Base-by-base conservation (phyloP, 148 eudicot species). In the Amaranthus hypochondriacus region DNA sequence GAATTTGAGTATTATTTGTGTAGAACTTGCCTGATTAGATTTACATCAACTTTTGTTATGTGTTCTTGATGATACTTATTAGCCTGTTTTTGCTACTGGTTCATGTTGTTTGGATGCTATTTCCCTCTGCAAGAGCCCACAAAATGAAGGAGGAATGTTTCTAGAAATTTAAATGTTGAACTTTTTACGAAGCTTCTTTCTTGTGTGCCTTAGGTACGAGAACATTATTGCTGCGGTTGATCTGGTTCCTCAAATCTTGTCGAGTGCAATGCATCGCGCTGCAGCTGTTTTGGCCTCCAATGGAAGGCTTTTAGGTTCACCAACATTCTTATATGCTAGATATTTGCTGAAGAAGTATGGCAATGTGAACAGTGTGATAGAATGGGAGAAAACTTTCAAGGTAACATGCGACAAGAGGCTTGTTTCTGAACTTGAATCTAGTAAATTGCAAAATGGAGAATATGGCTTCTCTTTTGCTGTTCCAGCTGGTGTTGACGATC, bases 401-500 rank as follows among this genome's bases (percentile, higher is more conserved):
- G 81, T 88, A 60, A 92, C 89, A 46, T 83, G 87, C 82, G 99
- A 96, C 81, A 86, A 84, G 72, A 81, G 96, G 74, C 87, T 90
- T 54, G 68, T 84, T 67, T 85, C 97, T 62, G 99, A 96, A 84
- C 85, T 96, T 73, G 96, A 96, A 68, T 86, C 97, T 69, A 94
- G 87, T 62, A 90, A 86, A 82, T 78, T 84, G 76, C 82, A 77
- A 68, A 90, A 92, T 77, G 97, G 97, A 51, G 98, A 95, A 70
- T 85, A 79, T 80, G 88, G 92, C 15, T 85, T 83, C 68, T 85
- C 97, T 63, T 82, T 86, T 54, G 94, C 96, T 62, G 94, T 88
- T 80, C 96, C 97, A 50, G 86, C 89, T 5, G 99, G 99, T 74
- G 91, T 90, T 49, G 91, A 96, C 78, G 89, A 96, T 80, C 83